These are phyloP conservation scores for Setaria italica DNA, from an alignment of 202 grass and related monocot species.

Conservation along the genomic window DNA sequence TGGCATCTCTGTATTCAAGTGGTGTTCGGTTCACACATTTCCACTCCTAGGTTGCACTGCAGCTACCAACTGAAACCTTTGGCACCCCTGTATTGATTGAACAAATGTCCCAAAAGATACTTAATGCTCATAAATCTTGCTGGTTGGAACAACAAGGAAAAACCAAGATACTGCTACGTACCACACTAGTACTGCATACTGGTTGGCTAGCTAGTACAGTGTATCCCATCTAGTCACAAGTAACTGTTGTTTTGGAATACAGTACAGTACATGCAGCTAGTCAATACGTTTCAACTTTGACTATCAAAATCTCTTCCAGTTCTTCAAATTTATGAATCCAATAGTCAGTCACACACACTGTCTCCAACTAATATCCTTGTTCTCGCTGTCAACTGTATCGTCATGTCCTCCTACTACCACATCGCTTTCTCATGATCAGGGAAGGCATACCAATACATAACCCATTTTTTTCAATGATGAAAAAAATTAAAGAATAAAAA, in stretches of 20 bases:
- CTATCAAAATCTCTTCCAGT: neutral
- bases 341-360: too few relatives aligned
- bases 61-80: neutral
- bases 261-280: neutral
- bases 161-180: neutral
- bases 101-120: neutral
- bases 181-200: neutral
- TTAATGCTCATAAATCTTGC: neutral
- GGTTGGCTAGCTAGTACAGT: neutral
- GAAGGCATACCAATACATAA: neutral
- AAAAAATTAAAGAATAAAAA: neutral
- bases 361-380: neutral
- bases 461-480: neutral
- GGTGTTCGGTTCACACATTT: neutral
- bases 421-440: neutral
- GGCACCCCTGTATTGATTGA: too few relatives aligned
- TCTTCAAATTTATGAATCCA: neutral
- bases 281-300: neutral
- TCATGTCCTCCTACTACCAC: neutral
- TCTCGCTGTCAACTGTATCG: neutral
- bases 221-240: neutral
- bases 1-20: neutral
- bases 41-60: neutral
- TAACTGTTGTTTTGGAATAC: neutral
- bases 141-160: neutral